These are phyloP conservation scores for Ceriops decandra DNA, from an alignment of 345 rosid genomes.

Conservation along the genomic window DNA sequence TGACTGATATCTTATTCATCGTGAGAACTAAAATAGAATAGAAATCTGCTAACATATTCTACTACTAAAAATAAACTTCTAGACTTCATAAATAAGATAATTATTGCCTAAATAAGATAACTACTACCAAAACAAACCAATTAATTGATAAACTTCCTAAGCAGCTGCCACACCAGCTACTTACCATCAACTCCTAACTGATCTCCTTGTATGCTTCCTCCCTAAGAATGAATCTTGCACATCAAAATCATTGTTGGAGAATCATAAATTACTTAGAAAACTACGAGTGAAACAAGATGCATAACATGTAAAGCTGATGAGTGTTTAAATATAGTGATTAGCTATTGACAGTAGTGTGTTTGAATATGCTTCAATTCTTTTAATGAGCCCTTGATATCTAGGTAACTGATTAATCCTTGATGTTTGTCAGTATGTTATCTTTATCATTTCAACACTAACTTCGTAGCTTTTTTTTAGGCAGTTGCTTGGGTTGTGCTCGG, in stretches of 20 bases:
- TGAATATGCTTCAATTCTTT: background rate
- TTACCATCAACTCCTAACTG: no score
- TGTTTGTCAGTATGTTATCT: background rate
- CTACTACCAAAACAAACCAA: no score
- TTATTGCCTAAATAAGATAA: no score
- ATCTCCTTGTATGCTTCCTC: no score
- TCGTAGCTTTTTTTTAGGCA: slow-evolving; percentile 37
- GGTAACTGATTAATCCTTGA: background rate
- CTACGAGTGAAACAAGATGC: background rate
- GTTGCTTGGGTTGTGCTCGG: slow-evolving; percentile 63
- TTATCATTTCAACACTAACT: background rate
- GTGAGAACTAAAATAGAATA: no score
- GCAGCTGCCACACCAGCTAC: no score
- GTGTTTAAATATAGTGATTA: background rate
- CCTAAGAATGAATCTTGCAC: no score
- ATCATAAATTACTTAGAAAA: background rate
- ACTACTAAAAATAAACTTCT: no score
- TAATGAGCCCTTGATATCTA: background rate
- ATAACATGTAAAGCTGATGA: background rate
- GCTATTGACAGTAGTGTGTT: background rate
- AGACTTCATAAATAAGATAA: no score
- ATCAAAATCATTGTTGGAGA: background rate
- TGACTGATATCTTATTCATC: no score
- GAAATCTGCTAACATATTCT: no score
- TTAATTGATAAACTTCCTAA: no score